Percentiles rank a stretch among this genome's conserved stretches.
phyloP scores from a whole-genome alignment of 164 flowering plant species.

The Aristolochia californica region DNA sequence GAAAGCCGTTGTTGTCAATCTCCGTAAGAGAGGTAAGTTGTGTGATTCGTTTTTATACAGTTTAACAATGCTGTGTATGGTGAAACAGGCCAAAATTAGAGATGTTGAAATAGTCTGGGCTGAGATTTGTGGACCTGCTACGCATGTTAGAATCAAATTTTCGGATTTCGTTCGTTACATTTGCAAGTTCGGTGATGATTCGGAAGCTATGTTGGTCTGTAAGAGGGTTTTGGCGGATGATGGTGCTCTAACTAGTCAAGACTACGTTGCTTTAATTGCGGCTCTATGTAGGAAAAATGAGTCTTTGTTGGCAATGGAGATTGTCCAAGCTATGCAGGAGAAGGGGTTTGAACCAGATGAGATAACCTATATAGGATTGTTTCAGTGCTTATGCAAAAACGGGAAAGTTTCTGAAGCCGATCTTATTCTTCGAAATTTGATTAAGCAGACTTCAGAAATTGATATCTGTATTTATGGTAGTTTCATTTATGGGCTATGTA shows the following conservation, averaged over 20 bases:
- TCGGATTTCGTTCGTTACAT: slow-evolving; percentile 20
- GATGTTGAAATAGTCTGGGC: slow-evolving; percentile 26
- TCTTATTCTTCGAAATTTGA: slow-evolving; percentile 24
- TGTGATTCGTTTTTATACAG: slow-evolving; percentile 23
- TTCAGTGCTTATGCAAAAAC: slow-evolving; percentile 29
- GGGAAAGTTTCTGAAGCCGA: slow-evolving; percentile 32
- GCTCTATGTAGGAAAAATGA: slow-evolving; percentile 26
- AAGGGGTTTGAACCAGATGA: slow-evolving; percentile 19
- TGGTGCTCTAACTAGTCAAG: slow-evolving; percentile 15
- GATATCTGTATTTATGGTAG: slow-evolving; percentile 33
- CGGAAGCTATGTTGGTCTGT: slow-evolving; percentile 15
- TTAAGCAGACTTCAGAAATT: slow-evolving; percentile 12
- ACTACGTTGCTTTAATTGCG: slow-evolving; percentile 28
- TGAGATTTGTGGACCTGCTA: slow-evolving; percentile 18
- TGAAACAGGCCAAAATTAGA: slow-evolving; percentile 17
- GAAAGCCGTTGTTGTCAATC: slow-evolving; percentile 11
- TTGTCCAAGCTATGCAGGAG: slow-evolving; percentile 21
- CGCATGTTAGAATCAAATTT: slow-evolving; percentile 7
- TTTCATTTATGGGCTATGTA: slow-evolving; percentile 31
- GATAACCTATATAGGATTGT: slow-evolving; percentile 21
- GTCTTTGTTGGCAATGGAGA: slow-evolving; percentile 14
- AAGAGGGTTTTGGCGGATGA: slow-evolving; percentile 22
- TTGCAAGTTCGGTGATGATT: slow-evolving; percentile 19
- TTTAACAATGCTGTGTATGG: slow-evolving; percentile 22
- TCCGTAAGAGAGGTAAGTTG: slow-evolving; percentile 16